Percentiles rank a stretch among this genome's conserved stretches.
These are phyloP conservation scores for Chaetomium tenue DNA, from an alignment of 495 filamentous ascomycete genomes.

Conservation along the genomic window DNA sequence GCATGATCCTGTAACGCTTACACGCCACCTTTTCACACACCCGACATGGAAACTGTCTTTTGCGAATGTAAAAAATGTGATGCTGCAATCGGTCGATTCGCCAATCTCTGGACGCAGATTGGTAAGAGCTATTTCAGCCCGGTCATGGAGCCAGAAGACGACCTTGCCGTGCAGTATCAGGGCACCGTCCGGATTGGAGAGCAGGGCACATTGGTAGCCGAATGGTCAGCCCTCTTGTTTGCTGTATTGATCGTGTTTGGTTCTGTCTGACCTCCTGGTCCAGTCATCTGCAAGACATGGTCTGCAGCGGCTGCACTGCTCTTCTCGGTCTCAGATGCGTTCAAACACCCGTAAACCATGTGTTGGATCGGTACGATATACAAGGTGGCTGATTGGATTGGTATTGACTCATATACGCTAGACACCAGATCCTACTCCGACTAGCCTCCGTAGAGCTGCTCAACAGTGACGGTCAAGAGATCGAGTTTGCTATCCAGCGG, in stretches of 20 bases:
- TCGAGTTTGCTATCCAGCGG: constrained; percentile 34
- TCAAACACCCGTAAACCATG: constrained; percentile 37
- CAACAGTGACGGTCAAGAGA: constrained; percentile 16
- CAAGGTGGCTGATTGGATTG: neutral
- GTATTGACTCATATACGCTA: constrained; percentile 19
- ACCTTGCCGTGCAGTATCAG: constrained; percentile 19
- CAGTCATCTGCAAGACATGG: constrained; percentile 37
- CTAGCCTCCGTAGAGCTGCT: constrained; percentile 25
- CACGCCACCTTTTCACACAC: neutral
- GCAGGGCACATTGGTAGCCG: constrained; percentile 34
- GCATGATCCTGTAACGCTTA: neutral
- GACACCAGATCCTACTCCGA: constrained; percentile 32
- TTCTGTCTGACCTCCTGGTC: neutral
- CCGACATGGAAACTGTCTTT: constrained; percentile 30
- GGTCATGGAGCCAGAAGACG: constrained; percentile 29
- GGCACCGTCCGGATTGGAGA: constrained; percentile 31
- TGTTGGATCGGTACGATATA: constrained; percentile 36
- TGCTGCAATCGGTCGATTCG: constrained; percentile 35
- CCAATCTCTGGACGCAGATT: constrained; percentile 48
- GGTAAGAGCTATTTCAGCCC: constrained; percentile 47
- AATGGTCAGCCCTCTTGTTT: constrained; percentile 32
- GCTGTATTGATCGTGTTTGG: neutral
- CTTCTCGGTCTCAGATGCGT: constrained; percentile 36
- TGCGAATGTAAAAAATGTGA: constrained; percentile 45
- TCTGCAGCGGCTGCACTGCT: constrained; percentile 32